Base-by-base conservation (phyloP, 1,284 basidiomycete genomes). In the Pseudozyma sp. region DNA sequence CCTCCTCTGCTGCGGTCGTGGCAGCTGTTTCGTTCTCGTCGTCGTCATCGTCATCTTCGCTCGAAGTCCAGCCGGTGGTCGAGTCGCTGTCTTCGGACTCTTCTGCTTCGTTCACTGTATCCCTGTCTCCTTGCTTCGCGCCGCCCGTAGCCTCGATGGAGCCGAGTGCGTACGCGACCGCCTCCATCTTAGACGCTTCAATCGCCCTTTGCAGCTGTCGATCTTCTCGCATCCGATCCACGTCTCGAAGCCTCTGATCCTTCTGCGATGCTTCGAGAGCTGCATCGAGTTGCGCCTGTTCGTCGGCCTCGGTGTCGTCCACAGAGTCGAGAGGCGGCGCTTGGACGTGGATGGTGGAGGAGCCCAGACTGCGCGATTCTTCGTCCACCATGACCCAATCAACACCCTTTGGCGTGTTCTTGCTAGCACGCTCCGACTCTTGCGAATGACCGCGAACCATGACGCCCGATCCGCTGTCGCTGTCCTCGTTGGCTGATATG, bases 41-140 rank as follows among this genome's bases (percentile, higher is more conserved):
- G 10, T 82, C 85, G 19, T 85, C 85, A 11, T 84, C 84, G 2
- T 88, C 84, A 2, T 88, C 87, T 48, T 88, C 87, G 56, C 49
- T 89, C 88, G 68, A 81, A 45, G 51, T 87, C 88, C 45, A 81
- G n/a, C 78, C 78, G 0, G 80, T 89, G 87, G 44, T 88, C 60
- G 81, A 84, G 54, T 85, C 81, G 30, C 54, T 82, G 35, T 83
- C 81, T 4, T 78, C 62, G 29, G 73, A 78, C 16, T 78, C 82
- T 16, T 77, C 80, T 16, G 81, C 82, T 31, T 75, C 81, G 30
- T 48, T 48, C 30, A 8, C 16, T n/a, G 11, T 7, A n/a, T 16
- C 39, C n/a, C 16, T n/a, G 16, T 16, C 39, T 42, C 7, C 16
- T 42, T 42, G 39, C 29, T 52, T 24, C 43, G 17, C 4, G 31